These are phyloP conservation scores for Trichoderma gracile DNA, from an alignment of 2,329 filamentous ascomycete species.

Conservation along the genomic window DNA sequence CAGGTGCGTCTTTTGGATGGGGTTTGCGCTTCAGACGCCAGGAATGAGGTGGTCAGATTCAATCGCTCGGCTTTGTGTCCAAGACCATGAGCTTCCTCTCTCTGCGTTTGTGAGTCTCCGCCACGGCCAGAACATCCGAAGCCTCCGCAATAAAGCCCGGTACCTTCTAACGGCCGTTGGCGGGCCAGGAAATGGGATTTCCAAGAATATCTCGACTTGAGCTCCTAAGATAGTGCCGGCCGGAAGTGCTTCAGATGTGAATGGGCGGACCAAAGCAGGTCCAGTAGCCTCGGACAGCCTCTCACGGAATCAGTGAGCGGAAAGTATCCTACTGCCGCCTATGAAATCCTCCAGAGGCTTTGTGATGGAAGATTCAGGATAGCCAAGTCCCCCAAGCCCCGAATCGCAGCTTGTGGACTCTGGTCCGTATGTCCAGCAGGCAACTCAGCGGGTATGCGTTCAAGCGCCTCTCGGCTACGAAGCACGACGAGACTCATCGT, in stretches of 20 bases:
- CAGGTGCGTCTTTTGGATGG: slow-evolving; percentile 5
- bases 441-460: neutral
- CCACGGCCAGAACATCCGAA: slow-evolving; percentile 16
- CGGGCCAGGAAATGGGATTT: neutral
- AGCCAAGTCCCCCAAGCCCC: neutral
- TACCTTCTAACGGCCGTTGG: neutral
- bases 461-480: neutral
- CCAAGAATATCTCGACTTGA: neutral
- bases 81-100: neutral
- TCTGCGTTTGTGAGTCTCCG: slow-evolving; percentile 23
- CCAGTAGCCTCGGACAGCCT: neutral
- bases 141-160: slow-evolving; percentile 4
- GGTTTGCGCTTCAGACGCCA: slow-evolving; percentile 16
- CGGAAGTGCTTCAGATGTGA: neutral
- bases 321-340: neutral
- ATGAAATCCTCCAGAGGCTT: neutral
- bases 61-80: neutral
- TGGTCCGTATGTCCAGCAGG: neutral
- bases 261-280: neutral
- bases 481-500: neutral
- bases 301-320: too few relatives aligned
- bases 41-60: neutral
- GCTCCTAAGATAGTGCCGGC: neutral
- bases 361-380: neutral
- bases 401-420: neutral